Base-by-base conservation (phyloP, 345 rosid genomes). In the Ricinus communis region DNA sequence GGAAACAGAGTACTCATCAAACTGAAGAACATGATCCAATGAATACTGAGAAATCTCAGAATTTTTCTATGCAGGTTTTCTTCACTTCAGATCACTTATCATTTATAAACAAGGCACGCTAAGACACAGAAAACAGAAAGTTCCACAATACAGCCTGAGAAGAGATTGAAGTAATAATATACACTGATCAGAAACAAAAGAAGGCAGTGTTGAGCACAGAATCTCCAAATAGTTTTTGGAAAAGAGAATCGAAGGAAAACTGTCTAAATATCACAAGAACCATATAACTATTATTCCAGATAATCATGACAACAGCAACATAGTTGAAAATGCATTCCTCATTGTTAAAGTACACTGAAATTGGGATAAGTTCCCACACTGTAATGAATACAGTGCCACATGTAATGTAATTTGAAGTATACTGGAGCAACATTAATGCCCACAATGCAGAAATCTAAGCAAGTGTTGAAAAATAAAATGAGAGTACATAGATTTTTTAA, bases 11-110 rank as follows among this genome's bases (percentile, higher is more conserved):
- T 33, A 18, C 53, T 49, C 1, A 49, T 49, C 38, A 18, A n/a
- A 16, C 22, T 2, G 53, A 16, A 49, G 21, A 16, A 49, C 18
- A 49, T 49, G 18, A 19, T 9, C 1, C 28, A 53, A 53, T 21
- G 27, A 21, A 53, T 21, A 6, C 0, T 8, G 2, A 8, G 11
- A 53, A 11, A 46, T 31, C 36, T 59, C 63, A 59, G 38, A 33
- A 33, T 33, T 33, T 33, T 2, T 33, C 38, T 33, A 33, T 33
- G 38, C 4, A 33, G 6, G 38, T 33, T 33, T 2, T 33, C 6
- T 33, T 33, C 38, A 57, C 46, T 62, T 52, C 14, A 58, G 70
- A 18, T 45, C 21, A 49, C 51, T 25, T 56, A 61, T 66, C 30
- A 38, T 38, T 53, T 68, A 0, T n/a, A 19, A n/a, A n/a, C 56